Conservation (phyloP, 768 basidiomycete species). For the Mycena maculata region DNA sequence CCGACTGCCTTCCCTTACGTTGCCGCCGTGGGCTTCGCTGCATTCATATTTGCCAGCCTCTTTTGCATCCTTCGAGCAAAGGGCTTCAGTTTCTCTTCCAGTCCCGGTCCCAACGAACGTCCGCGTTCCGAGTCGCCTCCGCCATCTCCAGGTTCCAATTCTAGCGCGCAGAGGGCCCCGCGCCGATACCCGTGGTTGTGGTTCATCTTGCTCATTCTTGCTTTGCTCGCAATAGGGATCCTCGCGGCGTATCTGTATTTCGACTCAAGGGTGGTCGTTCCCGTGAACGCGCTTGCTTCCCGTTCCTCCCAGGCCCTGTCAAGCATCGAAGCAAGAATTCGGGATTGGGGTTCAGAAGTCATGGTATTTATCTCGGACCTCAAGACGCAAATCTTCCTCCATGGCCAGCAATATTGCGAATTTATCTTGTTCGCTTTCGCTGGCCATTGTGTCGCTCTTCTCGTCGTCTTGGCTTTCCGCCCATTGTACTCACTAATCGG, state of each 20-base stretch:
- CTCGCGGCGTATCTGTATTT: not conserved
- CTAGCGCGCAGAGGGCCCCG: not conserved
- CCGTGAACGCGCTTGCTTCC: too few relatives aligned
- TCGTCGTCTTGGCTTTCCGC: not conserved
- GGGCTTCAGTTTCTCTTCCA: not conserved
- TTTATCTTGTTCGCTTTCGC: not conserved
- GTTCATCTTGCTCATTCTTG: not conserved
- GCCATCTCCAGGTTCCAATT: not conserved
- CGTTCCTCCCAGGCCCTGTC: not conserved
- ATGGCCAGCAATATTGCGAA: not conserved
- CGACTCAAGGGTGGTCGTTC: too few relatives aligned
- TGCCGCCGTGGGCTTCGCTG: constrained; percentile 1
- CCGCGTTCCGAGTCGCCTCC: too few relatives aligned
- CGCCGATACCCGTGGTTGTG: not conserved
- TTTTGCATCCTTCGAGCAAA: constrained; percentile 17
- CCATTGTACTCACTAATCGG: too few relatives aligned
- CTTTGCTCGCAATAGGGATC: not conserved
- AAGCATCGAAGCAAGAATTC: not conserved
- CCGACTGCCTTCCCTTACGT: not conserved
- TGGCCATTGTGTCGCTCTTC: not conserved
- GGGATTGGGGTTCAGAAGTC: too few relatives aligned
- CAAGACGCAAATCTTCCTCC: not conserved
- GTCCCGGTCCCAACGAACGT: too few relatives aligned
- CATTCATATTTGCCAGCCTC: not conserved
- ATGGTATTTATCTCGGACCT: not conserved